Conservation (phyloP, 1,139 yeast species). For the Groenewaldozyma sp. region DNA sequence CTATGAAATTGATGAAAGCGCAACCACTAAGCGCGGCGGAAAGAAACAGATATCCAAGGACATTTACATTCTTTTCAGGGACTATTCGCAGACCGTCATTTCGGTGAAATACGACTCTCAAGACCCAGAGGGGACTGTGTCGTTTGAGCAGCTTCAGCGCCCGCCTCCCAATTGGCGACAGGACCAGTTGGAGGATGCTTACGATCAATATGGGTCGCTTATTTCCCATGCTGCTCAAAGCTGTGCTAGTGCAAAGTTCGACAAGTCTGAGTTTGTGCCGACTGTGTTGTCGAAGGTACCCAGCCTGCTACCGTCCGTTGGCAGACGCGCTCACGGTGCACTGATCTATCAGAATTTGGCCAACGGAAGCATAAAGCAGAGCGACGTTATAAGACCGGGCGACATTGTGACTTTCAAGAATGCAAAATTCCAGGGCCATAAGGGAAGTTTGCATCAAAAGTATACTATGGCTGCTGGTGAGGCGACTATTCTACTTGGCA, state of each 20-base stretch:
- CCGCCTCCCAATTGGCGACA: constrained; percentile 42
- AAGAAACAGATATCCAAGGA: constrained; percentile 46
- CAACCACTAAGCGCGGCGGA: constrained; percentile 50
- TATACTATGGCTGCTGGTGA: constrained; percentile 40
- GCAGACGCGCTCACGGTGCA: constrained; percentile 62
- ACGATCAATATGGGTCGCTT: constrained; percentile 32
- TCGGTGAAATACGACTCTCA: constrained; percentile 43
- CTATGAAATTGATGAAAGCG: constrained; percentile 57
- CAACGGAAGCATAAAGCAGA: constrained; percentile 47
- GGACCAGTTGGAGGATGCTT: constrained; percentile 43
- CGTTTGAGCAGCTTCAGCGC: constrained; percentile 36
- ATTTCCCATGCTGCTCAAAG: constrained; percentile 22
- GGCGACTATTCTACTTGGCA: constrained; percentile 27
- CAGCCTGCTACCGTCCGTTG: constrained; percentile 51
- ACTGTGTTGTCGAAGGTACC: constrained; percentile 29
- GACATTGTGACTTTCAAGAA: constrained; percentile 70
- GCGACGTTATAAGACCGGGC: constrained; percentile 68
- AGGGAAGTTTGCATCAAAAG: constrained; percentile 44
- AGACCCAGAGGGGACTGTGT: constrained; percentile 48
- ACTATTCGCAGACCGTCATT: constrained; percentile 57
- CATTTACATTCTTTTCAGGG: constrained; percentile 64
- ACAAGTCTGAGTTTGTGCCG: constrained; percentile 25
- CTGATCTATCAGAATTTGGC: constrained; percentile 55
- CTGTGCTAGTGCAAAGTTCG: constrained; percentile 17
- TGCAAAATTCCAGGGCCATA: constrained; percentile 65